phyloP scores from a whole-genome alignment of 2,329 filamentous ascomycete species.

The Colletotrichum lentis region DNA sequence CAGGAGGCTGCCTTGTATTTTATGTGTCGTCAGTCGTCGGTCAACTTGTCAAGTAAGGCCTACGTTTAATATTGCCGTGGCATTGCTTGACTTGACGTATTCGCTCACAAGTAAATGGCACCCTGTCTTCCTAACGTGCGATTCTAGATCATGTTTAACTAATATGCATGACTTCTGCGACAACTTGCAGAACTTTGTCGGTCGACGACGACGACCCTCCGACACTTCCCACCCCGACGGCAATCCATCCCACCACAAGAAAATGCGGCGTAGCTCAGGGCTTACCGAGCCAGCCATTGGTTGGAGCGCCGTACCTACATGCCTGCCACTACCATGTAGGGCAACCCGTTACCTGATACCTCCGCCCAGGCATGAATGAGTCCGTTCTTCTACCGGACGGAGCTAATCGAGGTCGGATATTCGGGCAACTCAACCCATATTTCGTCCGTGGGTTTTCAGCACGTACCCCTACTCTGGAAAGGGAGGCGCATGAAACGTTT shows the following conservation, averaged over 20 bases:
- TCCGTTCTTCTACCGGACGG: background rate
- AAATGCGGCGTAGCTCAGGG: background rate
- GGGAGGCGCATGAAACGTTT: slow-evolving; percentile 26
- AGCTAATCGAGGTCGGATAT: background rate
- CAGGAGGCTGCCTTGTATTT: background rate
- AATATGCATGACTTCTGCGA: background rate
- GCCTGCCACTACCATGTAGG: background rate
- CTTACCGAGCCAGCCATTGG: background rate
- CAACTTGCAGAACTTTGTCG: background rate
- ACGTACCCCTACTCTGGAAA: background rate
- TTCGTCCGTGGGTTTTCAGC: slow-evolving; percentile 7
- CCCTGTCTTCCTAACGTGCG: background rate
- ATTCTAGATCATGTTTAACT: no score
- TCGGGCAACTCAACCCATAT: background rate
- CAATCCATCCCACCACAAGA: background rate
- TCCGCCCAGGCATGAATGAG: background rate
- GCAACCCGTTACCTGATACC: slow-evolving; percentile 13
- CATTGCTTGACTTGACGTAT: background rate
- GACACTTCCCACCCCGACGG: background rate
- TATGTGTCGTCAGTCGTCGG: background rate
- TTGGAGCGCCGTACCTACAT: slow-evolving; percentile 11
- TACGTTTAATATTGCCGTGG: background rate
- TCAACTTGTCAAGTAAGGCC: background rate
- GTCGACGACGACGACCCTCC: background rate
- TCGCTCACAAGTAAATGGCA: background rate